These are phyloP conservation scores for Coniochaeta sp. DNA, from an alignment of 2,329 filamentous ascomycete species.

Conservation along the genomic window DNA sequence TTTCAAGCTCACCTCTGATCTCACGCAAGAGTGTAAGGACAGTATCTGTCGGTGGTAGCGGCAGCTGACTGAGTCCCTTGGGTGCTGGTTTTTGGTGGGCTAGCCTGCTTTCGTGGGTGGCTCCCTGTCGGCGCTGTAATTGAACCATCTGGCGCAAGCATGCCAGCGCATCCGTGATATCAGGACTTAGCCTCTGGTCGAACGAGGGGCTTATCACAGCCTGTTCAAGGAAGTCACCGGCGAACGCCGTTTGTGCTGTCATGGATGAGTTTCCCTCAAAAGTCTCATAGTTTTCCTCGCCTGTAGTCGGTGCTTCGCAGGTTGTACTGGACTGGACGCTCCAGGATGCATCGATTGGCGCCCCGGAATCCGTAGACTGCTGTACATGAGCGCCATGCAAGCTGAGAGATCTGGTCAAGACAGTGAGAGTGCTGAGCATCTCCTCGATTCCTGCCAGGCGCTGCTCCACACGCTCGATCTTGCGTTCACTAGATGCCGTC, in stretches of 20 bases:
- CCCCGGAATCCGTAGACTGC: background rate
- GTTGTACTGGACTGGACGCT: background rate
- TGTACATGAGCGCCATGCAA: background rate
- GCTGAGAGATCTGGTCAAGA: conserved; percentile 10
- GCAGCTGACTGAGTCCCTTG: conserved; percentile 39
- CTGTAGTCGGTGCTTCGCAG: conserved; percentile 9
- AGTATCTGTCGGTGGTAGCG: conserved; percentile 44
- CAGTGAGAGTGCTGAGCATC: conserved; percentile 23
- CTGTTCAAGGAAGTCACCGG: conserved; percentile 44
- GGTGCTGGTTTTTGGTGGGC: conserved; percentile 37
- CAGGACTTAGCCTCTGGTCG: conserved; percentile 34
- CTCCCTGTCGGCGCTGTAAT: conserved; percentile 25
- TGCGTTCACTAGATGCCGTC: conserved; percentile 13
- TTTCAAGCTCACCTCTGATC: conserved; percentile 32
- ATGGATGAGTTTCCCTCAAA: conserved; percentile 42
- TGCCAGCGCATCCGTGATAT: conserved; percentile 45
- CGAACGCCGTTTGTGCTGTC: conserved; percentile 44
- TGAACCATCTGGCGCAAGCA: conserved; percentile 47
- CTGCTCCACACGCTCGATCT: conserved; percentile 29
- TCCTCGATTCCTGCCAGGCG: conserved; percentile 29
- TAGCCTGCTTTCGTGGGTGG: conserved; percentile 35
- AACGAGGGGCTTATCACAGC: conserved; percentile 40
- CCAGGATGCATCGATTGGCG: background rate
- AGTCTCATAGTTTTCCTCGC: conserved; percentile 30
- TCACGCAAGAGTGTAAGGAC: conserved; percentile 42